Percentiles rank a stretch among this genome's conserved stretches.
Conservation (phyloP, 345 rosid genomes). For the Acer yangbiense region DNA sequence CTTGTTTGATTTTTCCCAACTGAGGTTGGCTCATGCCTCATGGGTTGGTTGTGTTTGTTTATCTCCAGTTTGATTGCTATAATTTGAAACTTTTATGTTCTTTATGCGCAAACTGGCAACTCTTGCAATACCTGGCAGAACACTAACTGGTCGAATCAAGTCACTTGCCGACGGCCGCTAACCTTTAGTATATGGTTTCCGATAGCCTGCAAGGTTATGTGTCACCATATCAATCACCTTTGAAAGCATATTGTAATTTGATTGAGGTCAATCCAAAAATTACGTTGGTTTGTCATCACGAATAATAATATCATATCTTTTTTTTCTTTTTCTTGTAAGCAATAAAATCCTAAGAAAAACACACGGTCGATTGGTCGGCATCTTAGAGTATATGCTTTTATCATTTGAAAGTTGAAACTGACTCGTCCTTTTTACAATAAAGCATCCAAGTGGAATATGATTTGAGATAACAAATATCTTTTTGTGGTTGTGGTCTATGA, state of each 20-base stretch:
- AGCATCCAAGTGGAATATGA: not conserved
- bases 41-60: not conserved
- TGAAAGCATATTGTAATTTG: not conserved
- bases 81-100: too few relatives aligned
- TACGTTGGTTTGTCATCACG: not conserved
- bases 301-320: not conserved
- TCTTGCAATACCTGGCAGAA: not conserved
- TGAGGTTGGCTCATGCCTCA: not conserved
- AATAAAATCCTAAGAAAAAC: not conserved
- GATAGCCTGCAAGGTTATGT: not conserved
- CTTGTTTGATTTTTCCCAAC: not conserved
- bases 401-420: not conserved
- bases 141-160: not conserved
- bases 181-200: not conserved
- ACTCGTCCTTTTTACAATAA: not conserved
- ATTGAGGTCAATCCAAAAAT: not conserved
- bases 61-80: not conserved
- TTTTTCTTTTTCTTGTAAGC: not conserved
- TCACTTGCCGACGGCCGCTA: not conserved
- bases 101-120: not conserved
- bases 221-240: not conserved
- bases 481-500: not conserved
- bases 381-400: not conserved
- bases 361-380: not conserved
- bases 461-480: not conserved